Evolutionary conservation across 495 filamentous ascomycete genomes (phyloP), one percentile per base, ranked within the genome.

Genomic region (Pseudoneurospora amorphoporcata): DNA sequence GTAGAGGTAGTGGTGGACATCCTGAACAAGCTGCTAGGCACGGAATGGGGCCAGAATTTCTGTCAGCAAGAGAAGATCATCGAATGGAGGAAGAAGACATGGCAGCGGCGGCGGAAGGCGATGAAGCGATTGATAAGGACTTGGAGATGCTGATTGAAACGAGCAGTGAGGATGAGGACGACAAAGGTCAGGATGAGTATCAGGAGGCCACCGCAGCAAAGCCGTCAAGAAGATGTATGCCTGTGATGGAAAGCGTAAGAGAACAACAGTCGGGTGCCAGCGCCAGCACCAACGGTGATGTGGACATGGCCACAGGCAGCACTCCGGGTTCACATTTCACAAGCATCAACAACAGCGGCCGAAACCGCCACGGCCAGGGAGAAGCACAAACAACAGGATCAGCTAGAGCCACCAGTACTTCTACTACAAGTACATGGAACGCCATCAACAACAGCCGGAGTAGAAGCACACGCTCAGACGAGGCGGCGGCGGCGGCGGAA

Each of bases 141-240:
- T 73, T 88, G 68, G 85, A 86, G 71, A 87, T 87, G 86, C 71
- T 88, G 38, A 85, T 87, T 70, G 84, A 86, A 45, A 77, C 79
- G 61, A 73, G 72, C 38, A 74, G 77, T 17, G 78, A 74, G 39
- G 79, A 79, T 65, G 78, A 79, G 37, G 87, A 77, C 38, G 72
- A 78, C 47, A 73, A 73, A 23, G 73, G 75, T 35, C 71, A 35
- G 53, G 23, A 53, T 53, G 45, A 53, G 45, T 53, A 53, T n/a
- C 45, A 53, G 45, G 23, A 29, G 9, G 45, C 45, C 45, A 4
- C 45, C 23, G 19, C 45, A 53, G 45, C 3, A 53, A 53, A n/a
- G 19, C 19, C 3, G 4, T 9, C 45, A 53, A 19, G 1, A 10
- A 19, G 19, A 12, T 9, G 4, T n/a, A 23, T 19, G 19, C 8